Evolutionary conservation across 2,329 filamentous ascomycete species (phyloP), one percentile per base, ranked within the genome.

Genomic region (Ophiosphaerella korrae): DNA sequence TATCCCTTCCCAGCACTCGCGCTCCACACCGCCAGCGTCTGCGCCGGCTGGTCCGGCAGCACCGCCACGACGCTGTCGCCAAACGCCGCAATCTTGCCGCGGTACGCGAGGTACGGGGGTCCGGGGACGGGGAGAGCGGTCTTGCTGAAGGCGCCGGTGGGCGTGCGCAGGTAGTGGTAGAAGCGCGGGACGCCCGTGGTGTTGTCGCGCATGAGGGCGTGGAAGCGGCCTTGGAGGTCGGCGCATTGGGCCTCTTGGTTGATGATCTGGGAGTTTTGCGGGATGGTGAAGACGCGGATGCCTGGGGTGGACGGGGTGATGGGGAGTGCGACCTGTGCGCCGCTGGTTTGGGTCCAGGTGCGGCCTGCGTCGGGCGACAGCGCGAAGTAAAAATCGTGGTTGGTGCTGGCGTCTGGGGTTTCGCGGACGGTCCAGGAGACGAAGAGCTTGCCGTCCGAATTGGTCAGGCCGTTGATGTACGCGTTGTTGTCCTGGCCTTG

Each of bases 221-320:
- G 79, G 48, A 82, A 77, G 1, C 77, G 74, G 0, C 79, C 79
- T 2, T 70, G 71, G 2, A 56, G 52, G 40, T 81, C 79, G 2
- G 77, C 76, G 7, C 74, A 75, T 55, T 82, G 79, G 3, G 75
- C 74, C 66, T 81, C 79, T 63, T 82, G 79, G 54, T 82, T 82
- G 49, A 77, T 75, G 45, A 82, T 73, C 1, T 80, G 75, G 18
- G 70, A 75, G 3, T 74, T 73, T 55, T 77, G 78, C 1, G 76
- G 73, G n/a, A 82, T 78, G 2, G 64, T 62, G 46, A 77, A 78
- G 1, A 77, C 75, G 13, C 75, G 71, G 40, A 80, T 76, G 0
- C 78, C 79, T 0, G 67, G 50, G 0, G 75, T 71, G 0, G 68
- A 69, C 0, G 78, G 79, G 1, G 60, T 64, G 9, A 81, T 75